phyloP scores from a whole-genome alignment of 768 basidiomycete genomes.

The Rhodotorula babjevae region DNA sequence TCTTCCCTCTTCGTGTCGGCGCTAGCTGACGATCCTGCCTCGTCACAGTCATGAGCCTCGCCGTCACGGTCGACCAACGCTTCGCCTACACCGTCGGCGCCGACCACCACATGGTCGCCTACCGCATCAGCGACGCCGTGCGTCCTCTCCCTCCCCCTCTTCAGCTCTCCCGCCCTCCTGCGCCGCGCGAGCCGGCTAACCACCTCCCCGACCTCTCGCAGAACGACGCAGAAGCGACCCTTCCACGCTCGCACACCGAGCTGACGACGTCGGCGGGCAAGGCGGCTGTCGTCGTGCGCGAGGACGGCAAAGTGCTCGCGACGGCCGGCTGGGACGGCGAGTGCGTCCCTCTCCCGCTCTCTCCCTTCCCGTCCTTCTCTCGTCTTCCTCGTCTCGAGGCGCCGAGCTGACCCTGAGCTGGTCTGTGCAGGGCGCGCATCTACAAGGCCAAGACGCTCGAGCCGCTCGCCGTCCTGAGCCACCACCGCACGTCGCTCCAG shows the following conservation, averaged over 20 bases:
- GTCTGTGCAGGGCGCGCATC: constrained; percentile 61
- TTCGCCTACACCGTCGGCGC: constrained; percentile 41
- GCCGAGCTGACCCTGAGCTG: not conserved
- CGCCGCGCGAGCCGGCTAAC: too few relatives aligned
- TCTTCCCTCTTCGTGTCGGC: too few relatives aligned
- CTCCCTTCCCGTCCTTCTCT: too few relatives aligned
- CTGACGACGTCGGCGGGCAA: constrained; percentile 26
- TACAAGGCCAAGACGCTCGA: constrained; percentile 77
- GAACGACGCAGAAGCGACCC: constrained; percentile 14
- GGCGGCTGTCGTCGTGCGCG: constrained; percentile 63
- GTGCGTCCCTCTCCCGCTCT: constrained; percentile 57
- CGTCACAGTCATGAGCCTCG: constrained; percentile 42
- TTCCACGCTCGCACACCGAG: not conserved
- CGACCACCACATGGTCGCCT: constrained; percentile 41
- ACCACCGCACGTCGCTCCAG: constrained; percentile 76
- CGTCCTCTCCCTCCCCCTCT: not conserved
- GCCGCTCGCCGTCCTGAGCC: constrained; percentile 72
- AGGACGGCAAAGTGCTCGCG: constrained; percentile 73
- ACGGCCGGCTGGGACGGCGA: constrained; percentile 91
- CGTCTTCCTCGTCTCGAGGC: not conserved
- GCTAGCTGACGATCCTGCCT: not conserved
- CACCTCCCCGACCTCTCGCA: not conserved
- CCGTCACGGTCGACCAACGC: constrained; percentile 2
- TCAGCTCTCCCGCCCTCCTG: not conserved
- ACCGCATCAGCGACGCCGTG: constrained; percentile 32